phyloP scores from a whole-genome alignment of 495 filamentous ascomycete genomes.

The Penicillium goetzii region DNA sequence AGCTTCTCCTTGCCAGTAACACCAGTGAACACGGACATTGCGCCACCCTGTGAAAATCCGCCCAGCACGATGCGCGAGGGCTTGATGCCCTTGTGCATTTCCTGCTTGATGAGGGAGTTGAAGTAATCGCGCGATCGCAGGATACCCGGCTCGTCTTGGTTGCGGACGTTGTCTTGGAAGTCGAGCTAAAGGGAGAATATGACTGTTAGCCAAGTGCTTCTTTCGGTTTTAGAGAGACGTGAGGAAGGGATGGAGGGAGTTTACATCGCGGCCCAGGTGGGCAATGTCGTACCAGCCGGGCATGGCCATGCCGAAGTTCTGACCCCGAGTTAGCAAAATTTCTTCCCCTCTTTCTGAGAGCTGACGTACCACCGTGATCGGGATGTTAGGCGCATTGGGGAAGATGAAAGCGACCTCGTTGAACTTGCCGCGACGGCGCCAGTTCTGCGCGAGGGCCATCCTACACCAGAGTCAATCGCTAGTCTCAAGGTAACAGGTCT shows the following conservation, averaged over 20 bases:
- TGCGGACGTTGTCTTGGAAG: slow-evolving; percentile 52
- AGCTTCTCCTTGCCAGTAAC: slow-evolving; percentile 75
- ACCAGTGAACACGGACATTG: slow-evolving; percentile 65
- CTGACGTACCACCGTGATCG: slow-evolving; percentile 76
- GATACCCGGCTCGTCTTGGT: slow-evolving; percentile 82
- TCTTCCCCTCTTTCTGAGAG: background rate
- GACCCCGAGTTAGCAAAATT: background rate
- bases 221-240: background rate
- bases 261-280: slow-evolving; percentile 54
- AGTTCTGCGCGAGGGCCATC: slow-evolving; percentile 84
- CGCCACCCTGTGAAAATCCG: slow-evolving; percentile 67
- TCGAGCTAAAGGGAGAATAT: slow-evolving; percentile 34
- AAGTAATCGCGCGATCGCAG: slow-evolving; percentile 72
- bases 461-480: slow-evolving; percentile 38
- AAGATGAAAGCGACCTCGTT: slow-evolving; percentile 91
- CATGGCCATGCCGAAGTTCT: slow-evolving; percentile 84
- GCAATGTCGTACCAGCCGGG: slow-evolving; percentile 93
- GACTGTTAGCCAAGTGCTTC: background rate
- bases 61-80: slow-evolving; percentile 81
- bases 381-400: slow-evolving; percentile 88
- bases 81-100: slow-evolving; percentile 82
- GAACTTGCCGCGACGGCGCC: slow-evolving; percentile 79
- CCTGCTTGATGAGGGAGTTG: slow-evolving; percentile 77
- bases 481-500: background rate
- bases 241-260: slow-evolving; percentile 8